phyloP scores from a whole-genome alignment of 768 basidiomycete genomes.

The Amanita fuliginea region DNA sequence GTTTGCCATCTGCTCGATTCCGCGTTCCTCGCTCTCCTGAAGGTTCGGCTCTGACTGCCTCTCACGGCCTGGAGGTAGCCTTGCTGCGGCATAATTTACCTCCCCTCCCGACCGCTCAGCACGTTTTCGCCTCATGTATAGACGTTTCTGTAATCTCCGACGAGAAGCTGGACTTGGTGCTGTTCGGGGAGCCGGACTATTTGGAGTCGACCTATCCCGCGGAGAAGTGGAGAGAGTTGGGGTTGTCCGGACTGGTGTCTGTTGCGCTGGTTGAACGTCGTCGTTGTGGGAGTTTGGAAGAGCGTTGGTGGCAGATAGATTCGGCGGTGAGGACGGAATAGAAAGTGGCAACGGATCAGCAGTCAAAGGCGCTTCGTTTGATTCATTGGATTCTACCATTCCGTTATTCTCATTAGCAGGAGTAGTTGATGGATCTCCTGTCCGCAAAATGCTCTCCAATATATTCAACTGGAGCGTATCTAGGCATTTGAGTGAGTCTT shows the following conservation, averaged over 20 bases:
- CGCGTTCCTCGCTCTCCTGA: background rate
- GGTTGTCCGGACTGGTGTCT: background rate
- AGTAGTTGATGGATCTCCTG: slow-evolving; percentile 6
- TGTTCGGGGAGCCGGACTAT: background rate
- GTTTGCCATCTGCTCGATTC: background rate
- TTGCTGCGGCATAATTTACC: slow-evolving; percentile 18
- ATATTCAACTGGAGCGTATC: slow-evolving; percentile 13
- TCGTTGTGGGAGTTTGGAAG: background rate
- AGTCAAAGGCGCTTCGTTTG: background rate
- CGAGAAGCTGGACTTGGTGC: slow-evolving; percentile 32
- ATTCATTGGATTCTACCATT: slow-evolving; percentile 1
- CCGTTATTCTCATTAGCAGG: background rate
- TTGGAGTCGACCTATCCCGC: background rate
- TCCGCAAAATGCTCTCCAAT: slow-evolving; percentile 16
- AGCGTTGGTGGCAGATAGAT: background rate
- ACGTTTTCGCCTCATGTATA: slow-evolving; percentile 66
- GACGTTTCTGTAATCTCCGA: slow-evolving; percentile 46
- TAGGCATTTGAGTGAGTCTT: slow-evolving; percentile 10
- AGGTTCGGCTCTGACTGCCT: slow-evolving; percentile 8
- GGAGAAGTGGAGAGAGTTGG: background rate
- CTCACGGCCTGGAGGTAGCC: slow-evolving; percentile 27
- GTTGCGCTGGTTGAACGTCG: background rate
- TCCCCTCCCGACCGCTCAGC: slow-evolving; percentile 32
- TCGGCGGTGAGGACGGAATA: background rate
- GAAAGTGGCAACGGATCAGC: background rate